These are phyloP conservation scores for Debaryomyces sp. DNA, from an alignment of 1,139 yeast species.

Conservation along the genomic window DNA sequence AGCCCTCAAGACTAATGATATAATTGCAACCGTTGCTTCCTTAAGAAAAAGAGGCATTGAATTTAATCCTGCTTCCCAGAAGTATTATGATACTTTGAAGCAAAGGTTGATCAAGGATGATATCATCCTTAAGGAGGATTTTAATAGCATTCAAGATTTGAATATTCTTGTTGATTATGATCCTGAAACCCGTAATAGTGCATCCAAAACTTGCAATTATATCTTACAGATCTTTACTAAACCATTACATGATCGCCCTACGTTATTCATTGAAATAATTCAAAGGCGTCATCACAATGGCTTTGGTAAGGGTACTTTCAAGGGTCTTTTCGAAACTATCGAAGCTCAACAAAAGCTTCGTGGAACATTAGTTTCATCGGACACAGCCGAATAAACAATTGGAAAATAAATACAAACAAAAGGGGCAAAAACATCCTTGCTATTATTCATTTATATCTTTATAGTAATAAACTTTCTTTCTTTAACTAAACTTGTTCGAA, in stretches of 20 bases:
- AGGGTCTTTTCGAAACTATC: slow-evolving; percentile 75
- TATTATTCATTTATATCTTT: neutral
- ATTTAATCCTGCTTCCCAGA: slow-evolving; percentile 59
- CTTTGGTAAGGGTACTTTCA: slow-evolving; percentile 87
- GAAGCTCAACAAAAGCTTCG: slow-evolving; percentile 61
- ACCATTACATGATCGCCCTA: slow-evolving; percentile 78
- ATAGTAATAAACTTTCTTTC: slow-evolving; percentile 1
- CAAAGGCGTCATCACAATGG: slow-evolving; percentile 81
- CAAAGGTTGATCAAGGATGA: slow-evolving; percentile 41
- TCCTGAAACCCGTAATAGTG: slow-evolving; percentile 37
- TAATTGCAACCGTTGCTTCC: slow-evolving; percentile 55
- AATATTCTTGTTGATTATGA: slow-evolving; percentile 77
- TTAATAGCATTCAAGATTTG: slow-evolving; percentile 39
- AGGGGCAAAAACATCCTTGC: neutral
- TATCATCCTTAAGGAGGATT: slow-evolving; percentile 49
- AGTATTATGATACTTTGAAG: slow-evolving; percentile 56
- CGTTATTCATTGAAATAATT: slow-evolving; percentile 77
- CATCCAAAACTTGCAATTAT: slow-evolving; percentile 52
- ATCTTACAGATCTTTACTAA: slow-evolving; percentile 77
- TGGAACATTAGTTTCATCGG: slow-evolving; percentile 41
- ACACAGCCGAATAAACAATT: neutral
- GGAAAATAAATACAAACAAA: neutral
- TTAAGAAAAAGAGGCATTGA: slow-evolving; percentile 66
- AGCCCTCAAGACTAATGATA: slow-evolving; percentile 66
- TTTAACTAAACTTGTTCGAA: neutral